These are phyloP conservation scores for Hippophae tibetana DNA, from an alignment of 306 rosid genomes.

Conservation along the genomic window DNA sequence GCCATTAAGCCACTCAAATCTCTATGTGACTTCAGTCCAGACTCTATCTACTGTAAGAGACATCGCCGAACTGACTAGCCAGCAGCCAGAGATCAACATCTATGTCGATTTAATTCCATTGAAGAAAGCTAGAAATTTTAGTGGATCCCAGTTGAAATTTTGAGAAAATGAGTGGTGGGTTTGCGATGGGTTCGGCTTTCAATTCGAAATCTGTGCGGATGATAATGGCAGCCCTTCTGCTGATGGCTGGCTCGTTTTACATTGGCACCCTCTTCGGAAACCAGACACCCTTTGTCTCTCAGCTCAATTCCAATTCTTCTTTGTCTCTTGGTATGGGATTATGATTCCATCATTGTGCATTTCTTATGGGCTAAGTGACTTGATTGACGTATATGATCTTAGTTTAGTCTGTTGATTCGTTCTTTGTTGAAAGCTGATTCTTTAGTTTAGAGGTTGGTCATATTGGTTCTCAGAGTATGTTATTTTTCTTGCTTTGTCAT, in stretches of 20 bases:
- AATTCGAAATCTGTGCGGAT: slow-evolving; percentile 54
- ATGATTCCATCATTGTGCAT: not conserved
- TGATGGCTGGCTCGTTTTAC: slow-evolving; percentile 65
- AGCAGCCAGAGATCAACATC: not conserved
- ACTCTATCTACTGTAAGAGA: no score
- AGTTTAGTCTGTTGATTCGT: not conserved
- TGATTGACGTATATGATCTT: not conserved
- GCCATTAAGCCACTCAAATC: no score
- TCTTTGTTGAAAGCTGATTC: no score
- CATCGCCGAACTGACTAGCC: no score
- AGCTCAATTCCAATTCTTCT: slow-evolving; percentile 30
- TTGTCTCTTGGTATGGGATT: slow-evolving; percentile 23
- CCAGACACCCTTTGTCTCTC: slow-evolving; percentile 56
- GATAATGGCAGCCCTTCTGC: slow-evolving; percentile 42
- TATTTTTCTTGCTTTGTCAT: not conserved
- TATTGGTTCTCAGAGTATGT: not conserved
- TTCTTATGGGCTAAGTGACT: not conserved
- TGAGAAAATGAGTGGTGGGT: slow-evolving; percentile 25
- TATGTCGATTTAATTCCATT: not conserved
- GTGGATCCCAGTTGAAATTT: slow-evolving; percentile 12
- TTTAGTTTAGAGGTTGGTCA: no score
- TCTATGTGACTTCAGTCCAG: no score
- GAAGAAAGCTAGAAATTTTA: not conserved
- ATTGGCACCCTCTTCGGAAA: slow-evolving; percentile 56
- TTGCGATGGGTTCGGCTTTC: slow-evolving; percentile 31